Evolutionary conservation across 305 asterid genomes (phyloP).

Genomic region (Fraxinus sp.): DNA sequence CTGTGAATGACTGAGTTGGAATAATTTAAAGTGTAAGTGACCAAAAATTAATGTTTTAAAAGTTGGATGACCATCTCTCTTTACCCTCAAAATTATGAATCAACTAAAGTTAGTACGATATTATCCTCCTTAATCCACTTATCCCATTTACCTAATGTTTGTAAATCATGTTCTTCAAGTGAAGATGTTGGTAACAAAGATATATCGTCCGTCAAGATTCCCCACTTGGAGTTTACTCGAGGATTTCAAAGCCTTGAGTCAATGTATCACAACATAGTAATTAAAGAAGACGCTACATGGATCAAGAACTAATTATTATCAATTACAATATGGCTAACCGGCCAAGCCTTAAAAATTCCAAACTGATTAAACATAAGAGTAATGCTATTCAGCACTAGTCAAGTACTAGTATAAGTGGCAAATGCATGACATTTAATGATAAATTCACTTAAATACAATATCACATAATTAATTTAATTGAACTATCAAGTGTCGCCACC

Average conservation of each 20-base stretch:
- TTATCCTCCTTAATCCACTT: background rate
- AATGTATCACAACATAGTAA: background rate
- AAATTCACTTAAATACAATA: no score
- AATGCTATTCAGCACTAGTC: background rate
- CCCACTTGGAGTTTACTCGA: background rate
- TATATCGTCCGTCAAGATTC: background rate
- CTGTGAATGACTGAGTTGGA: background rate
- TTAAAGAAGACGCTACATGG: background rate
- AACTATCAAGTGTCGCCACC: no score
- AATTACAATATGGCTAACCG: background rate
- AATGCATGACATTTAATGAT: no score
- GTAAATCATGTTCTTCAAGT: background rate
- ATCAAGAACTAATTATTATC: background rate
- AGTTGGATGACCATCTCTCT: background rate
- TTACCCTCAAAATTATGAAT: background rate
- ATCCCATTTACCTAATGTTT: background rate
- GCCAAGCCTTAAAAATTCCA: background rate
- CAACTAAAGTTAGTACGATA: background rate
- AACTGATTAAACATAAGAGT: background rate
- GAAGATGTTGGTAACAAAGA: background rate
- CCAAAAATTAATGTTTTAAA: background rate
- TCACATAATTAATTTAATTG: no score
- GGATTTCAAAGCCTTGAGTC: background rate
- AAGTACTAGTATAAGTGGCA: background rate
- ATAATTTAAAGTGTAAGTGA: background rate